Evolutionary conservation across 202 grass and related monocot genomes (phyloP).

Genomic region (Eragrostis tef): DNA sequence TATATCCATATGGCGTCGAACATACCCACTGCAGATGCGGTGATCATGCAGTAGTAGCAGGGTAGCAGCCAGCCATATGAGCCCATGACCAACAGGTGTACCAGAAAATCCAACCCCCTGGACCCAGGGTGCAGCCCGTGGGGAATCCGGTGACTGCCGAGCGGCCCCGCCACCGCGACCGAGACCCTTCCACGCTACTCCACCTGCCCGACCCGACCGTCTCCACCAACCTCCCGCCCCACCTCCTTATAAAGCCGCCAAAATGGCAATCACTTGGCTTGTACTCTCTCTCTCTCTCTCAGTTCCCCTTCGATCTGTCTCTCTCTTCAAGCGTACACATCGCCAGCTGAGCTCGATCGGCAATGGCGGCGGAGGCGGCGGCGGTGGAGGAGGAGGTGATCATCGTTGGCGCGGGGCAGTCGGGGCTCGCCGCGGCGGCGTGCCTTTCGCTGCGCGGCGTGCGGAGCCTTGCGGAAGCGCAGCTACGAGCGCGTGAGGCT

Average conservation of each 20-base stretch:
- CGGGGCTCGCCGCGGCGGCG: constrained; percentile 68
- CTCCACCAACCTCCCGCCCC: neutral
- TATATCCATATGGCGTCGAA: no score
- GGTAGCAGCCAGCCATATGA: no score
- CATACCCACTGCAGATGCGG: no score
- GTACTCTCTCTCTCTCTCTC: neutral
- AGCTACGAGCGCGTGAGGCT: constrained; percentile 75
- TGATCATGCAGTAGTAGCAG: no score
- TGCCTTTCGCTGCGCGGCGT: constrained; percentile 59
- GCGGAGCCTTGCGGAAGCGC: constrained; percentile 61
- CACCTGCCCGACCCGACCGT: neutral
- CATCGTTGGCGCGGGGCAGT: constrained; percentile 81
- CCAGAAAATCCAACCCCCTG: neutral
- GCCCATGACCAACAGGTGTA: neutral
- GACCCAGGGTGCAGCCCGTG: no score
- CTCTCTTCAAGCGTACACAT: constrained; percentile 23
- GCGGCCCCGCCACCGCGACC: neutral
- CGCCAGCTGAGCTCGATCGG: neutral
- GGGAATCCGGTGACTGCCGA: neutral
- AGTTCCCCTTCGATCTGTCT: no score
- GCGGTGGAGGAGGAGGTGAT: constrained; percentile 49
- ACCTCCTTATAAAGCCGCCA: neutral
- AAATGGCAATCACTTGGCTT: constrained; percentile 35
- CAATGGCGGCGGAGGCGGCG: neutral
- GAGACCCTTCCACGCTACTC: neutral